Percentiles rank a stretch among this genome's conserved stretches.
Evolutionary conservation across 2,329 filamentous ascomycete genomes (phyloP).

Genomic region (Pestalotiopsis sp.): DNA sequence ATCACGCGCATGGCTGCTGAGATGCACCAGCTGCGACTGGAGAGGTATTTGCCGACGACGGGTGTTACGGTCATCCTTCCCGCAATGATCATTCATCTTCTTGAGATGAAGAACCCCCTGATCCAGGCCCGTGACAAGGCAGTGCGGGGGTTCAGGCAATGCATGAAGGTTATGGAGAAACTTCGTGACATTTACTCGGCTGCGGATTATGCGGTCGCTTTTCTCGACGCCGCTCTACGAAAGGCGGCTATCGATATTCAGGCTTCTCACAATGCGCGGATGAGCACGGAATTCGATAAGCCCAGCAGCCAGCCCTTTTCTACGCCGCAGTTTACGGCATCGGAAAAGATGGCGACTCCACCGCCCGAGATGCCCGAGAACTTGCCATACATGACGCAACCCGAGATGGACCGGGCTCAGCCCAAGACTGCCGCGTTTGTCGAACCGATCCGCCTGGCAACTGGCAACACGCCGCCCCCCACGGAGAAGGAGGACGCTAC

Average conservation of each 20-base stretch:
- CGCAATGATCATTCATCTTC: conserved; percentile 89
- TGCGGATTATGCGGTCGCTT: conserved; percentile 94
- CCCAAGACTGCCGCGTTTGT: conserved; percentile 20
- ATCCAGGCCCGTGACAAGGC: conserved; percentile 72
- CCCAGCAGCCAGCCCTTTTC: background rate
- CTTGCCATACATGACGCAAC: conserved; percentile 40
- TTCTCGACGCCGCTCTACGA: conserved; percentile 87
- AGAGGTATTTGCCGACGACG: conserved; percentile 82
- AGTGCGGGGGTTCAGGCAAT: conserved; percentile 82
- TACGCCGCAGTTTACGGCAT: conserved; percentile 22
- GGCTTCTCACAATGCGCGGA: conserved; percentile 33
- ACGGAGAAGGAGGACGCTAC: conserved; percentile 45
- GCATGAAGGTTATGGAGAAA: conserved; percentile 88
- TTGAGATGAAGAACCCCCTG: conserved; percentile 86
- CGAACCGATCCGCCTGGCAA: conserved; percentile 27
- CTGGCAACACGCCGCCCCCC: conserved; percentile 45
- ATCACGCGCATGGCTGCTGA: conserved; percentile 85
- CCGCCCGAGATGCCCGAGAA: conserved; percentile 59
- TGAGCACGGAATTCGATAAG: conserved; percentile 24
- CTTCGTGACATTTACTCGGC: conserved; percentile 89
- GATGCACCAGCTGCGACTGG: conserved; percentile 72
- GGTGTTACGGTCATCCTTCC: conserved; percentile 90
- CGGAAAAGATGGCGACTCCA: conserved; percentile 46
- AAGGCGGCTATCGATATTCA: conserved; percentile 80
- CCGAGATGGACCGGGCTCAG: conserved; percentile 28